Evolutionary conservation across 768 basidiomycete species (phyloP).

Genomic region (Suillus spraguei): DNA sequence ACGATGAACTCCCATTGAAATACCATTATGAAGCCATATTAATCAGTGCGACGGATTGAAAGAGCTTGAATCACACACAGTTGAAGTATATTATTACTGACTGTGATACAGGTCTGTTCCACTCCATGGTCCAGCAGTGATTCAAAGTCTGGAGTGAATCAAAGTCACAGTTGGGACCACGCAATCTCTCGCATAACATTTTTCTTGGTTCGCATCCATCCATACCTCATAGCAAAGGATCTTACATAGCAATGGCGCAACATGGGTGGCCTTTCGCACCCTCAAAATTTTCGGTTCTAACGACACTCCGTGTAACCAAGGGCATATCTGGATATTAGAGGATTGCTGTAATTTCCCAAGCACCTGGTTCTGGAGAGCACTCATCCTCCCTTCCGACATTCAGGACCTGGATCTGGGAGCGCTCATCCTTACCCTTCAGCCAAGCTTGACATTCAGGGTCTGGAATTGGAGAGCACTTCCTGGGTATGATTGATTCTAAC

Average conservation of each 20-base stretch:
- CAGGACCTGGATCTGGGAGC: too few relatives aligned
- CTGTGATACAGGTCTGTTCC: neutral
- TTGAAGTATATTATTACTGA: neutral
- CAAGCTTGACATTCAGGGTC: too few relatives aligned
- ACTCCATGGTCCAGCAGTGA: neutral
- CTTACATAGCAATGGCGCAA: neutral
- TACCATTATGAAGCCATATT: neutral
- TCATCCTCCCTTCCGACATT: too few relatives aligned
- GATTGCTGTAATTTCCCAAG: neutral
- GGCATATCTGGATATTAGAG: neutral
- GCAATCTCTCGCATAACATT: neutral
- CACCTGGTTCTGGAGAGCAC: too few relatives aligned
- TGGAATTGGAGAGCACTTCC: too few relatives aligned
- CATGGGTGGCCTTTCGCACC: neutral
- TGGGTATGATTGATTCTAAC: too few relatives aligned
- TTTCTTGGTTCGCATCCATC: neutral
- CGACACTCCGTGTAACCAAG: neutral
- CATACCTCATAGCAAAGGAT: neutral
- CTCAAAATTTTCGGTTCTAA: neutral
- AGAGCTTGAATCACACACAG: neutral
- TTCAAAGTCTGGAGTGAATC: neutral
- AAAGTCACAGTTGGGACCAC: neutral
- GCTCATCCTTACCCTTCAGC: too few relatives aligned
- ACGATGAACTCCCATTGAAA: neutral
- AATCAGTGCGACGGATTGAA: neutral